Conservation (phyloP, 495 filamentous ascomycete species). For the Neurospora cerealis region DNA sequence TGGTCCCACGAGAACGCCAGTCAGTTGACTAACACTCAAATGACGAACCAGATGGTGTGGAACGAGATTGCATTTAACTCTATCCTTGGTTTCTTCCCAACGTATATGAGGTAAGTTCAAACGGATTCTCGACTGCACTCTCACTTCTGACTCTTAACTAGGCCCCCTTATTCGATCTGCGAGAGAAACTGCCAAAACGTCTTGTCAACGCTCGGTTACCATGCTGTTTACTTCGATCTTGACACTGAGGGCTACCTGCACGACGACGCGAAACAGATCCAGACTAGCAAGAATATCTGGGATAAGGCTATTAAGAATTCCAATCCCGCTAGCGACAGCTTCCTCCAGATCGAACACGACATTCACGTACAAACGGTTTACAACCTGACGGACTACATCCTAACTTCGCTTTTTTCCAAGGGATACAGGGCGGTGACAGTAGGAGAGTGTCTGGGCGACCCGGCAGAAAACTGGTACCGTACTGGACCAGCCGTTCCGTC, state of each 20-base stretch:
- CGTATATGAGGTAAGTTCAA: constrained; percentile 56
- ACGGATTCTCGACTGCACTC: neutral
- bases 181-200: constrained; percentile 47
- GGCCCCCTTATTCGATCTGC: constrained; percentile 70
- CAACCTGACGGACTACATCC: constrained; percentile 66
- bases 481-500: constrained; percentile 7
- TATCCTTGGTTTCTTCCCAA: constrained; percentile 70
- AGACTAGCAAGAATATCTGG: constrained; percentile 65
- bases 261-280: constrained; percentile 47
- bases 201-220: constrained; percentile 61
- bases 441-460: constrained; percentile 65
- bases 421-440: constrained; percentile 62
- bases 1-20: constrained; percentile 73
- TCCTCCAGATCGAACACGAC: constrained; percentile 68
- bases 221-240: constrained; percentile 63
- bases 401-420: constrained; percentile 43
- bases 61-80: constrained; percentile 74
- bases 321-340: constrained; percentile 36
- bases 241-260: constrained; percentile 74
- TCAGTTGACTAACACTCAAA: constrained; percentile 44
- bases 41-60: constrained; percentile 60
- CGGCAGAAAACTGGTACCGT: constrained; percentile 62
- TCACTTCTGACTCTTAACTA: constrained; percentile 2
- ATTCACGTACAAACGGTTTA: constrained; percentile 68
- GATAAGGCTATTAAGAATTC: constrained; percentile 42